Base-by-base conservation (phyloP, 352 stramenopile genomes). In the Thraustochytrium sp. region DNA sequence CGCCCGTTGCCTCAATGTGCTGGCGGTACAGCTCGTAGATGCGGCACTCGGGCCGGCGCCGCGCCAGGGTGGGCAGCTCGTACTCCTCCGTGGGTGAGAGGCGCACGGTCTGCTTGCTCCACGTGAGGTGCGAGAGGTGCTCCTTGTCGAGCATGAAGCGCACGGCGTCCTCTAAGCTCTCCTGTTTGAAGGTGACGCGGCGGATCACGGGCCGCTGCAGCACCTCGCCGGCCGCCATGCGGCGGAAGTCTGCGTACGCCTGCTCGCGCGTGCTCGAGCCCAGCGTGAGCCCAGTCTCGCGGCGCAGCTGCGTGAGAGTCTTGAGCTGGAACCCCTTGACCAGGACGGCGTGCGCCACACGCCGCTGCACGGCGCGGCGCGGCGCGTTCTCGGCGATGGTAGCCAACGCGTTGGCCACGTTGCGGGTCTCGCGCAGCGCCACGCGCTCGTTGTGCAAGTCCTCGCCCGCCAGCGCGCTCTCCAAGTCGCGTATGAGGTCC, bases 251-350 rank as follows among this genome's bases (percentile, higher is more conserved):
- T 5, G 26, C 4, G 59, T 72, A 72, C 8, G 59, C 59, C 40
- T 72, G 21, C 31, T 72, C 59, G 59, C 59, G 59, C 9, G 59
- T 72, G 21, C 26, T 46, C 11, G 59, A 72, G 18, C 59, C 59
- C 8, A 72, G 59, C 26, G 59, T 72, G 40, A 72, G 36, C 4
- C 59, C 59, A 1, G 16, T 72, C 26, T 72, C 59, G 23, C 46
- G 8, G 36, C 59, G 59, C n/a, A 72, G 36, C 40, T 72, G 59
- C 9, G 59, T 72, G 34, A 72, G 23, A 16, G 59, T 72, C 26
- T 72, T 72, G 11, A 72, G 13, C 36, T 72, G 59, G 9, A 72
- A 48, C 21, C 59, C 59, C 36, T 72, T 72, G 59, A 72, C 59
- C 1, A 72, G 59, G 11, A 72, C 59, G 11, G 59, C 59, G 40